These are phyloP conservation scores for Zizania latifolia DNA, from an alignment of 176 grass and related monocot genomes.

Conservation along the genomic window DNA sequence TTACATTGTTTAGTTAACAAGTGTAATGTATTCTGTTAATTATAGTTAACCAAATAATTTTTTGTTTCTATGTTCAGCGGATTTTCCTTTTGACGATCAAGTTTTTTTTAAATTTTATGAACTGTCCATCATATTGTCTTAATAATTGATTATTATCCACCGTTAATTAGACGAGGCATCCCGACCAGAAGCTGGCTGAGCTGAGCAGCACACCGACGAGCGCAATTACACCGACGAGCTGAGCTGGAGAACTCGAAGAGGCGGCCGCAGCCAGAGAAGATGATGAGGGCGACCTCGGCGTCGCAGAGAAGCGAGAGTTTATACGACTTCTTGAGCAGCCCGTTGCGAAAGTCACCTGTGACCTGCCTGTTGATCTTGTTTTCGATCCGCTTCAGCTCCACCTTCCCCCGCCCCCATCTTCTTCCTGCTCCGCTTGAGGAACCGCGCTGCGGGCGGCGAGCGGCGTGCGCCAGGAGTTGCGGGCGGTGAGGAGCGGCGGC, in stretches of 20 bases:
- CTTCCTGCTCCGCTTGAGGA: background rate
- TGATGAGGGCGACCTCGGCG: constrained; percentile 83
- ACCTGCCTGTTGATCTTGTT: constrained; percentile 95
- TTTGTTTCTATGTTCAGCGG: background rate
- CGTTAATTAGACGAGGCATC: too few species aligned
- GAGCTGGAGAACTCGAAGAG: constrained; percentile 92
- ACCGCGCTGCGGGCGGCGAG: too few species aligned
- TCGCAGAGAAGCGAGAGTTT: constrained; percentile 84
- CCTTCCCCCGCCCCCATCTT: constrained; percentile 79
- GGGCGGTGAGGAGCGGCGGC: too few species aligned
- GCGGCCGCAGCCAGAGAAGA: constrained; percentile 88
- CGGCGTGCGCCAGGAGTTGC: too few species aligned
- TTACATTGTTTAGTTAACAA: too few species aligned
- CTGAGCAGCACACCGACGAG: too few species aligned
- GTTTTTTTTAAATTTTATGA: background rate
- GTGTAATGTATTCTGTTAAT: too few species aligned
- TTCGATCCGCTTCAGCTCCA: constrained; percentile 89
- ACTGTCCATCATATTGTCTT: background rate
- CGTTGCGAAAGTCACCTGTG: constrained; percentile 92
- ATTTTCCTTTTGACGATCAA: background rate
- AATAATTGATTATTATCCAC: background rate
- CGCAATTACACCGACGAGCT: constrained; percentile 8
- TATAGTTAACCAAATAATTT: background rate
- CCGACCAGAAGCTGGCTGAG: too few species aligned
- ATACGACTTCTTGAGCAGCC: constrained; percentile 89